These are phyloP conservation scores for Linderina pennispora DNA, from an alignment of 192 early-diverging fungal genomes.

Conservation along the genomic window DNA sequence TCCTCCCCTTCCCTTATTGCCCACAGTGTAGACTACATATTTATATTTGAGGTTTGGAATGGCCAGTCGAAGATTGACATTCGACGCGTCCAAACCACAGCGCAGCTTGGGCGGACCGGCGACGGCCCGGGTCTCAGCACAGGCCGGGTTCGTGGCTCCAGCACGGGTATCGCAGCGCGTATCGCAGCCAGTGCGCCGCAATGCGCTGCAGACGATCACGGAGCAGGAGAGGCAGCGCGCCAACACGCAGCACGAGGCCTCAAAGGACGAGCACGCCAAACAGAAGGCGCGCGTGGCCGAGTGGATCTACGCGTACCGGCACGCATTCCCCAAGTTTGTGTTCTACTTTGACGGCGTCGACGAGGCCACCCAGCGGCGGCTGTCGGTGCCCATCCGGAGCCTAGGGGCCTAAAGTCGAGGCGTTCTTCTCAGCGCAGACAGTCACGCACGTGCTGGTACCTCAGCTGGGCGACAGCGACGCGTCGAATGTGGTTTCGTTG, in stretches of 20 bases:
- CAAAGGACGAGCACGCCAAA: neutral
- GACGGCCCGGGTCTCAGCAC: too few relatives aligned
- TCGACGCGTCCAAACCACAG: constrained; percentile 43
- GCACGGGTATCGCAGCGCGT: neutral
- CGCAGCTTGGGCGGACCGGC: too few relatives aligned
- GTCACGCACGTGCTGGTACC: constrained; percentile 46
- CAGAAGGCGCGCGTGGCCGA: constrained; percentile 37
- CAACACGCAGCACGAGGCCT: constrained; percentile 7
- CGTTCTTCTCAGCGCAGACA: constrained; percentile 45
- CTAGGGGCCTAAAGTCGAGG: constrained; percentile 37
- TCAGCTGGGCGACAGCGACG: constrained; percentile 9
- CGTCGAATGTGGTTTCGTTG: constrained; percentile 25
- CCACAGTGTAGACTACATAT: too few relatives aligned
- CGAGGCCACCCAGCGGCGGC: constrained; percentile 26
- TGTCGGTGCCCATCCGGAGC: constrained; percentile 27
- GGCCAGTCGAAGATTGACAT: constrained; percentile 41
- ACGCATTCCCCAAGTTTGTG: constrained; percentile 44
- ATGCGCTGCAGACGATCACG: constrained; percentile 35
- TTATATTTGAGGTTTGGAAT: too few relatives aligned
- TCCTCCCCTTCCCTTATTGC: too few relatives aligned
- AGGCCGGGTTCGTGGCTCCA: neutral
- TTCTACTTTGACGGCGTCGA: constrained; percentile 49
- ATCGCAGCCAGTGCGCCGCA: too few relatives aligned
- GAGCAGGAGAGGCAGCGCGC: constrained; percentile 25
- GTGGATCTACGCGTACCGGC: constrained; percentile 42